These are phyloP conservation scores for Hemileccinum rubropunctum DNA, from an alignment of 768 basidiomycete species.

Conservation along the genomic window DNA sequence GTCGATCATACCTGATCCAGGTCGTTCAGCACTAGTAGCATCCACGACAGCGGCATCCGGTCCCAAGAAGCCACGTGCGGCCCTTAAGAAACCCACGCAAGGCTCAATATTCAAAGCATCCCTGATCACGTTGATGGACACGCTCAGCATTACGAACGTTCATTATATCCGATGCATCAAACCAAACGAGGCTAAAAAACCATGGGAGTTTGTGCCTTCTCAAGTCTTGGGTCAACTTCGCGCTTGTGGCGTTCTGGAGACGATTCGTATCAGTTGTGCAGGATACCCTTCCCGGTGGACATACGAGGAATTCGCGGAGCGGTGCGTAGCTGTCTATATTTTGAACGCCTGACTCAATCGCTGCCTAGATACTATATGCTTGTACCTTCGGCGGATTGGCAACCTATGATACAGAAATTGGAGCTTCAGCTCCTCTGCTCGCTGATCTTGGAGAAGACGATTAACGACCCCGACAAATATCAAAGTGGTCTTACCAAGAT, in stretches of 20 bases:
- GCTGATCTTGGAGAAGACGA: slow-evolving; percentile 79
- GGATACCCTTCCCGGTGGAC: slow-evolving; percentile 99
- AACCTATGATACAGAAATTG: slow-evolving; percentile 76
- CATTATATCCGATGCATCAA: slow-evolving; percentile 99
- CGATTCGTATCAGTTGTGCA: slow-evolving; percentile 97
- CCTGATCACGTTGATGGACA: slow-evolving; percentile 92
- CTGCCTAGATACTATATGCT: slow-evolving; percentile 91
- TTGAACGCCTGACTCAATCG: slow-evolving; percentile 18
- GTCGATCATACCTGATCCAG: slow-evolving; percentile 85
- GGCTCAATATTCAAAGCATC: slow-evolving; percentile 99
- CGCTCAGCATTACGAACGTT: slow-evolving; percentile 94
- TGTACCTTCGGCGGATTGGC: slow-evolving; percentile 83
- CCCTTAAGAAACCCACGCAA: slow-evolving; percentile 90
- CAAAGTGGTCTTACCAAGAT: slow-evolving; percentile 97
- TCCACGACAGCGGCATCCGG: slow-evolving; percentile 39
- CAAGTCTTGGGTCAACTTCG: slow-evolving; percentile 93
- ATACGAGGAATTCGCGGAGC: slow-evolving; percentile 97
- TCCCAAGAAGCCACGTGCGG: slow-evolving; percentile 62
- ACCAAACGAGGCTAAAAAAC: slow-evolving; percentile 93
- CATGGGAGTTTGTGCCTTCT: slow-evolving; percentile 96
- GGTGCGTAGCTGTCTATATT: slow-evolving; percentile 49
- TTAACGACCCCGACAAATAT: slow-evolving; percentile 94
- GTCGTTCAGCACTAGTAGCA: slow-evolving; percentile 68
- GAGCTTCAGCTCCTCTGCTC: slow-evolving; percentile 81
- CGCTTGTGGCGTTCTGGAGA: slow-evolving; percentile 98